phyloP scores from a whole-genome alignment of 176 grass and related monocot genomes.

The Ensete glaucum region DNA sequence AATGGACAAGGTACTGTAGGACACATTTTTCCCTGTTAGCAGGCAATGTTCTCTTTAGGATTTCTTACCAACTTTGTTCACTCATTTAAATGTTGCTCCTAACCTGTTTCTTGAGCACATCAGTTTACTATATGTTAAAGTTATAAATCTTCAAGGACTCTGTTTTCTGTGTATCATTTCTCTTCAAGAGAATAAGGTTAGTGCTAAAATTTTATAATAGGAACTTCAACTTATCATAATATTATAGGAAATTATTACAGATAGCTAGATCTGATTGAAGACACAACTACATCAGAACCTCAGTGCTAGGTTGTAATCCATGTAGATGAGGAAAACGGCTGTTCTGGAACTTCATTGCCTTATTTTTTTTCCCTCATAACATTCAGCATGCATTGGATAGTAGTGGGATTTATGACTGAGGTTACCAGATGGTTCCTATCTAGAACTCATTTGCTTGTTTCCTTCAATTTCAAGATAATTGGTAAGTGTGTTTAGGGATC shows the following conservation, averaged over 20 bases:
- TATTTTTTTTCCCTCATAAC: neutral
- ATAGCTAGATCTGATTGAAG: neutral
- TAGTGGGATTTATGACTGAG: neutral
- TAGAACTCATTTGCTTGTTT: neutral
- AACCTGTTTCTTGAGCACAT: neutral
- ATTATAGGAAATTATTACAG: neutral
- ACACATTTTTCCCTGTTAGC: neutral
- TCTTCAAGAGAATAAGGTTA: neutral
- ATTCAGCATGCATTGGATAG: neutral
- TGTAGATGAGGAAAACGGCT: neutral
- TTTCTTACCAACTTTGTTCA: neutral
- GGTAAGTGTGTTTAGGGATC: neutral
- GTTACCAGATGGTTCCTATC: neutral
- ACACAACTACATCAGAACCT: too few relatives aligned
- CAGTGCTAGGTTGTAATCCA: neutral
- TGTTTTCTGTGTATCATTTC: neutral
- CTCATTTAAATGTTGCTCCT: neutral
- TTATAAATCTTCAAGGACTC: neutral
- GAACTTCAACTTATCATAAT: neutral
- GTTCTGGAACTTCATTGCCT: neutral
- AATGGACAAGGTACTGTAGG: neutral
- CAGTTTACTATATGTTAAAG: neutral
- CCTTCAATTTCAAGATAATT: neutral
- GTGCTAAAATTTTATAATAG: neutral
- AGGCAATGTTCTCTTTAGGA: neutral